A percentile compares a stretch with the other conserved stretches of the same genome.
Evolutionary conservation across 2,329 filamentous ascomycete genomes (phyloP).

Genomic region (Colletotrichum cereale): DNA sequence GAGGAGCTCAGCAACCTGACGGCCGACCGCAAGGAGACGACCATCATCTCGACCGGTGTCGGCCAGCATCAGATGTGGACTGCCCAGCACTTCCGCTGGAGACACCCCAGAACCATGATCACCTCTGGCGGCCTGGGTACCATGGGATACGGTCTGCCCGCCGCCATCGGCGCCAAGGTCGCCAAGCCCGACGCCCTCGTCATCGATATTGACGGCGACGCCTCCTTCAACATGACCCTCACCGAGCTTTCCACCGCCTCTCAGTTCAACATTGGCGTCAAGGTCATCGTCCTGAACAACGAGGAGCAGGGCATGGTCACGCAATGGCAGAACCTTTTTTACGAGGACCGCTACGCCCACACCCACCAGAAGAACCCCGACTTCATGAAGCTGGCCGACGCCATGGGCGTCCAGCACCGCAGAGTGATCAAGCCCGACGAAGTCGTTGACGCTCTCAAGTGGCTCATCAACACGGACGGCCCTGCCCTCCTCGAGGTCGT

Average conservation of each 20-base stretch:
- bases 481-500: slow-evolving; percentile 93
- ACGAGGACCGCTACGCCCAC: slow-evolving; percentile 91
- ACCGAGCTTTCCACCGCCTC: slow-evolving; percentile 93
- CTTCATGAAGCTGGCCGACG: slow-evolving; percentile 91
- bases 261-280: slow-evolving; percentile 97
- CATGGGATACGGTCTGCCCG: slow-evolving; percentile 95
- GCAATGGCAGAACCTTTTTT: slow-evolving; percentile 98
- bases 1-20: slow-evolving; percentile 90
- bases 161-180: slow-evolving; percentile 96
- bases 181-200: slow-evolving; percentile 82
- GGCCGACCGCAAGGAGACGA: slow-evolving; percentile 82
- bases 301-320: slow-evolving; percentile 99
- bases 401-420: slow-evolving; percentile 87
- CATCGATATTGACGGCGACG: slow-evolving; percentile 96
- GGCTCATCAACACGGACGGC: slow-evolving; percentile 91
- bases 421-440: slow-evolving; percentile 81
- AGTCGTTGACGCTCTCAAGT: slow-evolving; percentile 81
- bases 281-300: slow-evolving; percentile 95
- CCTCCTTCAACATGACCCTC: slow-evolving; percentile 99
- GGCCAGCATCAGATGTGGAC: slow-evolving; percentile 99
- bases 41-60: slow-evolving; percentile 92
- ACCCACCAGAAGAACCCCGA: slow-evolving; percentile 97
- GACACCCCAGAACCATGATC: slow-evolving; percentile 91
- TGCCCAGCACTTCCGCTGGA: slow-evolving; percentile 96
- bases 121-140: slow-evolving; percentile 90